Percentiles rank a stretch among this genome's conserved stretches.
phyloP scores from a whole-genome alignment of 148 eudicot genomes.

The Spergularia bocconei region DNA sequence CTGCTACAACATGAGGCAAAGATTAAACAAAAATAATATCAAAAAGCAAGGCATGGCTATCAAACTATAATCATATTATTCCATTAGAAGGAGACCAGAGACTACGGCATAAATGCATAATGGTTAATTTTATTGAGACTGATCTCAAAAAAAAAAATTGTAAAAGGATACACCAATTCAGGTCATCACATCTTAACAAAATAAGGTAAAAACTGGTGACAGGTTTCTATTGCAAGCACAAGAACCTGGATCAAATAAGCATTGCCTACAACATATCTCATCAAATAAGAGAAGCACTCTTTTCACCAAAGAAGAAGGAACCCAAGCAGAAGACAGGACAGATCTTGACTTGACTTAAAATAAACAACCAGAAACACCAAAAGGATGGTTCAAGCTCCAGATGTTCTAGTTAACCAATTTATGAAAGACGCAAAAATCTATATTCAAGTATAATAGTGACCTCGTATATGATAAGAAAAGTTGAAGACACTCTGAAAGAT shows the following conservation, averaged over 20 bases:
- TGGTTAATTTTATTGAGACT: neutral
- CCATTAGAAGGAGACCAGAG: neutral
- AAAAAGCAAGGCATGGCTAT: neutral
- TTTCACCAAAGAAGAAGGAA: neutral
- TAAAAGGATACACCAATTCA: neutral
- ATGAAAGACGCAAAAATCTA: neutral
- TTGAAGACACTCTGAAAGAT: neutral
- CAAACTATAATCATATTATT: neutral
- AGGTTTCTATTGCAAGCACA: neutral
- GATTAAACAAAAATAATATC: neutral
- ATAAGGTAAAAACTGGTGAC: neutral
- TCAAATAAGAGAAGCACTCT: neutral
- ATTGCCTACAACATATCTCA: neutral
- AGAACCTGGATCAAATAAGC: neutral
- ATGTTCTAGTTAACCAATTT: neutral
- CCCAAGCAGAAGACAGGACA: neutral
- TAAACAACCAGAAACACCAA: neutral
- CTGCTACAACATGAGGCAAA: neutral
- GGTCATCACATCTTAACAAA: neutral
- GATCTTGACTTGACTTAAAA: neutral
- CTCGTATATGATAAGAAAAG: neutral
- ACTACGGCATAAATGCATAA: neutral
- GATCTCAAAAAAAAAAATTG: neutral
- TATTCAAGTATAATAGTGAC: conserved; percentile 3
- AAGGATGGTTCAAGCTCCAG: neutral